Evolutionary conservation across 1,284 basidiomycete species (phyloP), one percentile per base, ranked within the genome.

Genomic region (Paramarasmius palmivorus): DNA sequence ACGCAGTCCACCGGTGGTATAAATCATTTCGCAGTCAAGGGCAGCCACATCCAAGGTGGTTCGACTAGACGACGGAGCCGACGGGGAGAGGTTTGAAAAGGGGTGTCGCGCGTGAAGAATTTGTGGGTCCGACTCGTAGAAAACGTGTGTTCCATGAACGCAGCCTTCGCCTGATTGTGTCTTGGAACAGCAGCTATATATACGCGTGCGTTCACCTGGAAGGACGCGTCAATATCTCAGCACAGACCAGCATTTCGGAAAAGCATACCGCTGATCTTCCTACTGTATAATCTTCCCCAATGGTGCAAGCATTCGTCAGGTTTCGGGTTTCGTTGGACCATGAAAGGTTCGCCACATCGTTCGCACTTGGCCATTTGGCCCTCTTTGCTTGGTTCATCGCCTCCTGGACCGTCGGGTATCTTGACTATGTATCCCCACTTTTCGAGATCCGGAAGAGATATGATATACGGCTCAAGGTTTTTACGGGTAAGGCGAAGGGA

Each of bases 21-120:
- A 94, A 23, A 95, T 80, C 90, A 97, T 93, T 68, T 98, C 95
- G 66, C 91, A 95, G 68, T 96, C 94, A 49, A 96, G 72, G 0
- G 90, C 91, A 5, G 87, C 88, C 1, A 94, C 81, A 50, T 92
- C 90, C 29, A 91, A 69, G 2, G 78, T 72, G 1, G 75, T 74
- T 54, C 73, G 70, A 3, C 57, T 57, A n/a, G 63, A 54, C 17
- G 65, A 41, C n/a, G 65, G 54, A 45, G 68, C 1, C 32, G 66
- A 17, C 67, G 58, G 26, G 71, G 71, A 37, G 26, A 80, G 74
- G 66, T 63, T 70, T 29, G 88, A 84, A 71, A 92, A 98, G 0
- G 86, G 71, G 53, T 90, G 84, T 36, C 92, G 81, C 5, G 78
- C 70, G 62, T 96, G 93, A 22, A 97, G 75, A 22, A 81, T 77